A percentile compares a stretch with the other conserved stretches of the same genome.
Conservation (phyloP, 257 asterid genomes). For the Jacaranda copaia region DNA sequence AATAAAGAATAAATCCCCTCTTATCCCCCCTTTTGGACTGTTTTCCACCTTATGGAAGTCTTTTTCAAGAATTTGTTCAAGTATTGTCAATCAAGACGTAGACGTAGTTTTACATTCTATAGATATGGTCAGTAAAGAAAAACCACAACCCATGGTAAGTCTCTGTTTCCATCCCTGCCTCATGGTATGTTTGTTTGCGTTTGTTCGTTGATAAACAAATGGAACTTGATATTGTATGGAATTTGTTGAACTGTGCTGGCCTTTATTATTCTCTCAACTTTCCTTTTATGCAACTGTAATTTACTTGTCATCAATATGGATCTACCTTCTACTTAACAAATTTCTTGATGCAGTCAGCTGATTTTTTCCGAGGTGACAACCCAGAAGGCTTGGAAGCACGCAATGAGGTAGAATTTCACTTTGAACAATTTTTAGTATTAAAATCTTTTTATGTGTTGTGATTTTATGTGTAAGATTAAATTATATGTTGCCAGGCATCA, state of each 20-base stretch:
- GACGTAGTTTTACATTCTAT: constrained; percentile 2
- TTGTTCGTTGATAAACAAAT: background rate
- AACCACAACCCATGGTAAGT: constrained; percentile 3
- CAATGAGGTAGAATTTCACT: constrained; percentile 74
- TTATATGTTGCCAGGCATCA: background rate
- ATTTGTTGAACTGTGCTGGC: constrained; percentile 12
- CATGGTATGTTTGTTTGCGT: constrained; percentile 12
- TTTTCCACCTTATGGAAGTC: constrained; percentile 3
- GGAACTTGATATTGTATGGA: background rate
- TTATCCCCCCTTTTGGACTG: background rate
- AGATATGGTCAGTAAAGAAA: constrained; percentile 19
- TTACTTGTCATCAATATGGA: constrained; percentile 31
- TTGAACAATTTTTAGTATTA: background rate
- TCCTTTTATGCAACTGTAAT: constrained; percentile 18
- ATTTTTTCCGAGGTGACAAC: constrained; percentile 95
- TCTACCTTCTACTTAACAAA: constrained; percentile 29
- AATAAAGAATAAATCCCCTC: constrained; percentile 15
- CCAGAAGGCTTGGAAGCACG: constrained; percentile 98
- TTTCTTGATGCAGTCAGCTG: constrained; percentile 77
- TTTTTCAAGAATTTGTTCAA: background rate
- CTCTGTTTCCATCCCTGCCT: background rate
- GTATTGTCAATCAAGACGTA: constrained; percentile 11
- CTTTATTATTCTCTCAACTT: constrained; percentile 6
- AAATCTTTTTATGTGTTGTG: background rate
- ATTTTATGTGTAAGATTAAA: background rate